These are phyloP conservation scores for Hypoxylon sp. DNA, from an alignment of 2,329 filamentous ascomycete genomes.

Conservation along the genomic window DNA sequence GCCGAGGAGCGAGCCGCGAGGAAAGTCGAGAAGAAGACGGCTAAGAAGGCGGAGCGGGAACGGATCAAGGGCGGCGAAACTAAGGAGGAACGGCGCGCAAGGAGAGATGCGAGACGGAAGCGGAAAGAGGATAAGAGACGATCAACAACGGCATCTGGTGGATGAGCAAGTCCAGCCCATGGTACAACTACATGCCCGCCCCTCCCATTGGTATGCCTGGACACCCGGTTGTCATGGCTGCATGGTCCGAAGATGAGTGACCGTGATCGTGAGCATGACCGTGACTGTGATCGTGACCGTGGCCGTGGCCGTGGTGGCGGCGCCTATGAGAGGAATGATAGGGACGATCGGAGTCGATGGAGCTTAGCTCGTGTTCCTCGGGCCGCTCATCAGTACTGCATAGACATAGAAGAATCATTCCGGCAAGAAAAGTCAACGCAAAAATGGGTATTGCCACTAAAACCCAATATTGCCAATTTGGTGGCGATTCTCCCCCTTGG, in stretches of 20 bases:
- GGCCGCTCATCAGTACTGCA: too few relatives aligned
- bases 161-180: slow-evolving; percentile 13
- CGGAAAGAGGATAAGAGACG: slow-evolving; percentile 52
- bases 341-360: too few relatives aligned
- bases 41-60: slow-evolving; percentile 59
- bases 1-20: slow-evolving; percentile 38
- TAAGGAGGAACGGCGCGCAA: slow-evolving; percentile 59
- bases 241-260: too few relatives aligned
- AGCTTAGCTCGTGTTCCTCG: too few relatives aligned
- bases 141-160: slow-evolving; percentile 31
- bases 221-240: too few relatives aligned
- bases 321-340: too few relatives aligned
- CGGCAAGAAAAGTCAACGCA: not conserved
- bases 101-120: slow-evolving; percentile 60
- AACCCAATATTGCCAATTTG: not conserved
- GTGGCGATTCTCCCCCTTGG: too few relatives aligned
- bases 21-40: slow-evolving; percentile 55
- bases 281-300: too few relatives aligned
- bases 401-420: too few relatives aligned
- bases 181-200: slow-evolving; percentile 3
- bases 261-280: too few relatives aligned
- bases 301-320: too few relatives aligned
- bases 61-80: slow-evolving; percentile 57
- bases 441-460: not conserved
- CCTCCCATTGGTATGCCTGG: too few relatives aligned